Evolutionary conservation across 2,329 filamentous ascomycete species (phyloP).

Genomic region (Colletotrichum higginsianum): DNA sequence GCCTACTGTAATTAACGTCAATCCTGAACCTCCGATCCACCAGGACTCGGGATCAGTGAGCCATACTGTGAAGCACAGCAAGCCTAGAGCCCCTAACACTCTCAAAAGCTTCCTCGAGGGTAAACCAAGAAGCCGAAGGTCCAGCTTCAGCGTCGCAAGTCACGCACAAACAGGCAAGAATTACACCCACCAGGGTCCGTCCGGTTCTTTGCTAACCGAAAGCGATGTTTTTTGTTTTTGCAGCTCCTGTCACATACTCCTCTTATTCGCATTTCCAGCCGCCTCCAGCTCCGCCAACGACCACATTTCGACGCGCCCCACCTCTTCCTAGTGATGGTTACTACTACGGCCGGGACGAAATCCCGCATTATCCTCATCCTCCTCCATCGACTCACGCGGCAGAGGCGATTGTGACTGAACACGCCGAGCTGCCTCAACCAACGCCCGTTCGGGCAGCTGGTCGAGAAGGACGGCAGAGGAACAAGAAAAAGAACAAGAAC

Average conservation of each 20-base stretch:
- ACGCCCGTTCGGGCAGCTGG: not conserved
- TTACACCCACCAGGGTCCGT: not conserved
- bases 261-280: not conserved
- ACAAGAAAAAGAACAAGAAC: not conserved
- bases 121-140: constrained; percentile 8
- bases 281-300: not conserved
- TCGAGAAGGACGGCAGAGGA: not conserved
- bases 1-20: not conserved
- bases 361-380: not conserved
- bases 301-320: not conserved
- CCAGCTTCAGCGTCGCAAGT: not conserved
- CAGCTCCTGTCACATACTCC: not conserved
- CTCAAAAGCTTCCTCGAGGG: not conserved
- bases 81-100: constrained; percentile 3
- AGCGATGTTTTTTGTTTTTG: not conserved
- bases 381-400: not conserved
- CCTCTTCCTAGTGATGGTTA: not conserved
- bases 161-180: not conserved
- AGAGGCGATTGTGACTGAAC: not conserved
- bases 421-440: not conserved
- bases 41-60: not conserved
- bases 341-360: not conserved
- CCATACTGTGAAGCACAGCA: not conserved
- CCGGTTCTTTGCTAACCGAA: not conserved
- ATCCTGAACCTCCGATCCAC: not conserved